Percentiles rank a stretch among this genome's conserved stretches.
Evolutionary conservation across 2,329 filamentous ascomycete genomes (phyloP).

Genomic region (Beauveria varroae): DNA sequence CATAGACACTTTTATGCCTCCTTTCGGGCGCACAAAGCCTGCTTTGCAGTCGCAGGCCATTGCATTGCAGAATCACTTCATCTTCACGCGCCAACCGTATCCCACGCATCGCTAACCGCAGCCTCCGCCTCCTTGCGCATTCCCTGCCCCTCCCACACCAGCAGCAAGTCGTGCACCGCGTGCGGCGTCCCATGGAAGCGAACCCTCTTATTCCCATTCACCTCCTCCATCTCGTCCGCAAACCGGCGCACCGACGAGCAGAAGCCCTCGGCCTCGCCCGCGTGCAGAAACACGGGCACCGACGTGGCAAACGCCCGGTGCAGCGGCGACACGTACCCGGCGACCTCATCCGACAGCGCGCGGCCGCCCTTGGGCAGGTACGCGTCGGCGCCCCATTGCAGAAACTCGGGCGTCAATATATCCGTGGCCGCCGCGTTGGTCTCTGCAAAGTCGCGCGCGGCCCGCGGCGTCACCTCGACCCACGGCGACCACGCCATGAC

Average conservation of each 20-base stretch:
- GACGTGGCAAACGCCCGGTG: background rate
- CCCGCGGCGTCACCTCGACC: slow-evolving; percentile 3
- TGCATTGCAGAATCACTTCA: background rate
- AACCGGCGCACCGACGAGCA: background rate
- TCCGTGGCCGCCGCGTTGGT: background rate
- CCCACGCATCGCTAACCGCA: background rate
- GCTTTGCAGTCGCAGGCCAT: too few species aligned
- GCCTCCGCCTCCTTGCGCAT: slow-evolving; percentile 5
- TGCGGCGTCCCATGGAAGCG: background rate
- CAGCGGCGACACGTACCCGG: slow-evolving; percentile 5
- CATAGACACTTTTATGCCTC: too few species aligned
- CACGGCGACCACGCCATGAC: slow-evolving; percentile 8
- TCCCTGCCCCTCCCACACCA: background rate
- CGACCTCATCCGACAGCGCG: background rate
- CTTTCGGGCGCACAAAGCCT: too few species aligned
- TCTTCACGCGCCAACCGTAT: background rate
- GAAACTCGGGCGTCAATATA: background rate
- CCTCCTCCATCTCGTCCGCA: background rate
- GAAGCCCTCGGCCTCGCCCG: slow-evolving; percentile 8
- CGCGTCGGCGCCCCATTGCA: slow-evolving; percentile 9
- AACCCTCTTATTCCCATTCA: background rate
- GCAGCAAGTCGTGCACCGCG: slow-evolving; percentile 2
- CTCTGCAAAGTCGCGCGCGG: background rate
- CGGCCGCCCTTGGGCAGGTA: background rate
- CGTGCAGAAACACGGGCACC: slow-evolving; percentile 9